Evolutionary conservation across 768 basidiomycete species (phyloP).

Genomic region (Pisolithus tinctorius): DNA sequence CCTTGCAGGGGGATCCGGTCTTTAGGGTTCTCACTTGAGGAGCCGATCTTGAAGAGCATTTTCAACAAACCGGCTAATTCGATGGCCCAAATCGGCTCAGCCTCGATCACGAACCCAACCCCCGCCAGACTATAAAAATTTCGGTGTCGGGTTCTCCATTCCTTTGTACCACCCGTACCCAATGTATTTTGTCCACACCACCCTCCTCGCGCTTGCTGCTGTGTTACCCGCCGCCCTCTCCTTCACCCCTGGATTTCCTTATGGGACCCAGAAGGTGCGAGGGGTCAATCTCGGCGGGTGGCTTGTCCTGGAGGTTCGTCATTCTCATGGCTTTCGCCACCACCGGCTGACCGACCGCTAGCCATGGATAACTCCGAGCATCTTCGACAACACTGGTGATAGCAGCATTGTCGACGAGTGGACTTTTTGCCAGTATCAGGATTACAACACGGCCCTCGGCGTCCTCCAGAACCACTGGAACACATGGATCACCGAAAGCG

Average conservation of each 20-base stretch:
- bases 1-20: too few relatives aligned
- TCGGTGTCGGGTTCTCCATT: background rate
- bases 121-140: background rate
- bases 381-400: constrained; percentile 55
- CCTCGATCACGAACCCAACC: background rate
- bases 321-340: background rate
- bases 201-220: constrained; percentile 25
- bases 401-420: constrained; percentile 64
- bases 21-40: background rate
- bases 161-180: constrained; percentile 48
- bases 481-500: constrained; percentile 77
- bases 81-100: background rate
- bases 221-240: constrained; percentile 17
- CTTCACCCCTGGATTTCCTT: constrained; percentile 56
- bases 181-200: constrained; percentile 6
- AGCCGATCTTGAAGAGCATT: background rate
- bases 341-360: constrained; percentile 39
- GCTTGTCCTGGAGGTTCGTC: constrained; percentile 46
- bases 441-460: constrained; percentile 39
- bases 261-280: constrained; percentile 66
- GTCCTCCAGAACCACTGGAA: constrained; percentile 66
- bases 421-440: constrained; percentile 65
- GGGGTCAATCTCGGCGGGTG: constrained; percentile 79
- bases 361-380: constrained; percentile 77
- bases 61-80: background rate